Evolutionary conservation across 495 filamentous ascomycete species (phyloP), one percentile per base, ranked within the genome.

Genomic region (Podospora anserina): DNA sequence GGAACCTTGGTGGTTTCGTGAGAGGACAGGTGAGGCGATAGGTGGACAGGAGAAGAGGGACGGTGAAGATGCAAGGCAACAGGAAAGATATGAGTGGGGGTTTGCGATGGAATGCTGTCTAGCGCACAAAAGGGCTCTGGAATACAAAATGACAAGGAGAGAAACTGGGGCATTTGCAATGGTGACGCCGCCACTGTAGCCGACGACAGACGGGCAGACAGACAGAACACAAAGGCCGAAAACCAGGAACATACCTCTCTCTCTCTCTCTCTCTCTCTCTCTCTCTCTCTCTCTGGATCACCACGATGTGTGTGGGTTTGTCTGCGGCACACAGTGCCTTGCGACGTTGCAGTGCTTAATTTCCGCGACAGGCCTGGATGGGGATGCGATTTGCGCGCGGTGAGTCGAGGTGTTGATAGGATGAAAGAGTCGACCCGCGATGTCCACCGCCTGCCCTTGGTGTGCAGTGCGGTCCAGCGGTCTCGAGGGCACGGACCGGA

Each of bases 311-410:
- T 15, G 34, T 4, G 30, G 30, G 13, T 13, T 23, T 62, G 66
- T 61, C 44, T 62, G 66, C 66, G 61, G 66, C 34, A 66, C 34
- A 39, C 53, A 58, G 61, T 39, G 62, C 60, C 60, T 26, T 65
- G 68, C n/a, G 70, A 69, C 60, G 74, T 76, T 76, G 72, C 74
- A 76, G 70, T 72, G 57, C 54, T 69, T 72, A 76, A 76, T 76
- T 71, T 76, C 74, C 74, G 69, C 61, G 67, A 16, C n/a, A 58
- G 57, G 68, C 66, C 53, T 71, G 67, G 23, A 63, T 63, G 28
- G 61, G 34, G 28, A 63, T 63, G n/a, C 30, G 65, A 69, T 55
- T 54, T 30, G 54, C 59, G 59, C 30, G 58, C 23, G 60, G 20
- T 39, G 64, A 62, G 60, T 55, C 28, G 61, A 28, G 69, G 65